Evolutionary conservation across 495 filamentous ascomycete genomes (phyloP).

Genomic region (Aspergillus bertholletiae): DNA sequence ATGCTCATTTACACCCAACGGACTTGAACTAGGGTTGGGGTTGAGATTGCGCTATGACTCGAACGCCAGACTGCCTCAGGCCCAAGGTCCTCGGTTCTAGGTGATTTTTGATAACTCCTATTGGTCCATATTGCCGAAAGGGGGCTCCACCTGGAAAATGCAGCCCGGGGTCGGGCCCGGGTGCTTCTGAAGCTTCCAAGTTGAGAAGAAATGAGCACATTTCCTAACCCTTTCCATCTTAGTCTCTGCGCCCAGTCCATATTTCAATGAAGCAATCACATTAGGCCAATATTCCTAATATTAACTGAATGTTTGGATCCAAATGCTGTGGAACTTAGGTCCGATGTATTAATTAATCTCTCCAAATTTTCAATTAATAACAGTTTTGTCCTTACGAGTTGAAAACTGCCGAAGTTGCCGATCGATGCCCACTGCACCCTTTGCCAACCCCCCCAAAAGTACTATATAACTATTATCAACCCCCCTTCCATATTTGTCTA

Average conservation of each 20-base stretch:
- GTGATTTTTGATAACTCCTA: not conserved
- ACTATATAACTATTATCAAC: too few relatives aligned
- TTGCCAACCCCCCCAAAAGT: too few relatives aligned
- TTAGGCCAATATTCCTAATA: too few relatives aligned
- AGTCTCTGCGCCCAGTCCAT: constrained; percentile 3
- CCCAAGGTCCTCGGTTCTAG: not conserved
- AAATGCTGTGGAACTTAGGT: not conserved
- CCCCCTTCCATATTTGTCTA: not conserved
- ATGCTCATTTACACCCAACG: not conserved
- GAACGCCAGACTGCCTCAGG: not conserved
- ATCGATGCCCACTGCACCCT: not conserved
- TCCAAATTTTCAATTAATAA: not conserved
- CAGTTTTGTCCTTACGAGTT: not conserved
- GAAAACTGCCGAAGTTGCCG: not conserved
- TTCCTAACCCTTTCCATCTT: constrained; percentile 20
- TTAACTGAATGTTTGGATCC: too few relatives aligned
- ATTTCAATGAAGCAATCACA: not conserved
- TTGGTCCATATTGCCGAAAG: not conserved
- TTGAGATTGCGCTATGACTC: not conserved
- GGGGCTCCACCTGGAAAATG: not conserved
- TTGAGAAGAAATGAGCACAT: constrained; percentile 32
- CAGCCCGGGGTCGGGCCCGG: too few relatives aligned
- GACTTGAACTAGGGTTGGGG: too few relatives aligned
- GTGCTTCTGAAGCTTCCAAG: not conserved
- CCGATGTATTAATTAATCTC: not conserved